Evolutionary conservation across 163 green algal genomes (phyloP), one percentile per base, ranked within the genome.

Genomic region (Smithsoniella earleae): DNA sequence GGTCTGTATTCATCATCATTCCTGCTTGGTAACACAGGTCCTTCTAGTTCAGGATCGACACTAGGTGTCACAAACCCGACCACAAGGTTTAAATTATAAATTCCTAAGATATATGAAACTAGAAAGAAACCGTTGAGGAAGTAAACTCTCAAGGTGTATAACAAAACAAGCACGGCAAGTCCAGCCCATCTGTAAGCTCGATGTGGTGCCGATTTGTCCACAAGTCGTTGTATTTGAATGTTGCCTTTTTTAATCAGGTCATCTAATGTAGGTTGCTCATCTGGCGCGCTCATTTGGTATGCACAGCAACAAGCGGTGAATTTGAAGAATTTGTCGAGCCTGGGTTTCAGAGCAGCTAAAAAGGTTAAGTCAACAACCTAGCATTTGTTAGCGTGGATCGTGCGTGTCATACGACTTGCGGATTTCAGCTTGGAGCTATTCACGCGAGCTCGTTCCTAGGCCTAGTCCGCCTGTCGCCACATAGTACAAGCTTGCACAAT

Each of bases 11-110:
- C 95, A 46, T 97, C 85, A 54, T 92, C 86, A n/a, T 75, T 75
- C 49, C 91, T 96, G 22, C 86, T 95, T 3, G 95, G 95, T 78
- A 99, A 85, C 62, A 88, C 86, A 16, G 92, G 92, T 2, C 89
- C 94, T n/a, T 97, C 90, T 18, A 81, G 65, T 66, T 93, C 89
- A 2, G 86, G 86, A 34, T 77, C 66, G 5, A 55, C 44, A 76
- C 89, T 83, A 27, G 91, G 94, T 20, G 89, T 92, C 18, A 99
- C 78, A 81, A 99, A 99, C 2, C 94, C 94, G 13, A 98, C 87
- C 40, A 99, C 46, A 65, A 98, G 81, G 80, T 99, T 98, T 31
- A 99, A 83, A 73, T 96, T 95, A 83, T 93, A 99, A 77, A 99
- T 99, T 18, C 84, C 95, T 34, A 99, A 76, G 0, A 88, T 93